Evolutionary conservation across 768 basidiomycete genomes (phyloP).

Genomic region (Rhizopogon rudus): DNA sequence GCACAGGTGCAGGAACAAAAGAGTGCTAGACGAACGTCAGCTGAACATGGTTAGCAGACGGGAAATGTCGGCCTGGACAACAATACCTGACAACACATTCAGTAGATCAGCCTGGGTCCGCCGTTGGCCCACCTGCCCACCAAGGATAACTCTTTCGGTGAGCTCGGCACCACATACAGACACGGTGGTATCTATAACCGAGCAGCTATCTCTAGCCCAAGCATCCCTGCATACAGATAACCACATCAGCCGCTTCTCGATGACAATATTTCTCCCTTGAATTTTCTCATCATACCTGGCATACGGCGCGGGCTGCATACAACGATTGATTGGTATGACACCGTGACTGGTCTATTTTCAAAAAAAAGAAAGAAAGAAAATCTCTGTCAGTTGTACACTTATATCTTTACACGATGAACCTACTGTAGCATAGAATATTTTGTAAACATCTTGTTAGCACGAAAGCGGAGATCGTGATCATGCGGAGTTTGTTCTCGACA

Average conservation of each 20-base stretch:
- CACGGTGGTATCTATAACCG: background rate
- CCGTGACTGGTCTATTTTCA: no score
- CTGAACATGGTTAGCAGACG: background rate
- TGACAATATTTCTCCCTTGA: no score
- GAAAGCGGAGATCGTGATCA: background rate
- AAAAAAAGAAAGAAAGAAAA: background rate
- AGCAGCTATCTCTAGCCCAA: background rate
- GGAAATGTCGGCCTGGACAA: background rate
- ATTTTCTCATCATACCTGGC: background rate
- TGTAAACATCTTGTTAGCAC: no score
- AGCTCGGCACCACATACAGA: background rate
- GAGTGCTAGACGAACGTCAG: background rate
- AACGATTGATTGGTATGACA: background rate
- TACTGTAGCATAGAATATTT: background rate
- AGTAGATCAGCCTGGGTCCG: background rate
- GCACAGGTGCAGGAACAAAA: background rate
- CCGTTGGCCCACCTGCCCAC: background rate
- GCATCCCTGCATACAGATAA: no score
- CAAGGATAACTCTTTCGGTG: background rate
- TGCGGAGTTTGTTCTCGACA: no score
- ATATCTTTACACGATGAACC: background rate
- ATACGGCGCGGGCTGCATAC: background rate
- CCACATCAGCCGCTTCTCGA: background rate
- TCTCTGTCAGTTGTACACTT: background rate
- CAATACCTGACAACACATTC: background rate